Evolutionary conservation across 225 moss, liverwort and hornwort genomes (phyloP).

Genomic region (Marchantia paleacea): DNA sequence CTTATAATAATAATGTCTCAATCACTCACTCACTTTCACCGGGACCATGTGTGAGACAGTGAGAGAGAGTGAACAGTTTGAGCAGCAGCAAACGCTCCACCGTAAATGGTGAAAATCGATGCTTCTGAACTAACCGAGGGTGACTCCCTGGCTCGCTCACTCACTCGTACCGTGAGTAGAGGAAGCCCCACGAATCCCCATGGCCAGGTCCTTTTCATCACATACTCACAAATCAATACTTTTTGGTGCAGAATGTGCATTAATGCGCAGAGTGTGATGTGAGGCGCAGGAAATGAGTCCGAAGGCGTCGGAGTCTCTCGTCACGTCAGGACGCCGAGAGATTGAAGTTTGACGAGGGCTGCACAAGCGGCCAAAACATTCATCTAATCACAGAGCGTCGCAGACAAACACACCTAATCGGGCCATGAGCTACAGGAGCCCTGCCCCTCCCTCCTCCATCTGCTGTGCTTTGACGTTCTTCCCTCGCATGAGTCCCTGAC

Average conservation of each 20-base stretch:
- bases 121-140: too few species aligned
- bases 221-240: slow-evolving; percentile 4
- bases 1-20: too few species aligned
- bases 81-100: too few species aligned
- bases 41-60: not conserved
- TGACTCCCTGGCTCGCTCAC: too few species aligned
- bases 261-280: not conserved
- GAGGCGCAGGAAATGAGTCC: not conserved
- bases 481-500: too few species aligned
- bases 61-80: too few species aligned
- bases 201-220: not conserved
- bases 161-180: too few species aligned
- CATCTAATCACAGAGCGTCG: not conserved
- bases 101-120: too few species aligned
- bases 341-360: not conserved
- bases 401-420: not conserved
- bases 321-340: not conserved
- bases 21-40: not conserved
- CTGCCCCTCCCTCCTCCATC: not conserved
- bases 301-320: not conserved
- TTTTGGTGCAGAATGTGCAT: slow-evolving; percentile 5
- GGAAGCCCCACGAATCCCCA: too few species aligned
- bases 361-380: not conserved
- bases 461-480: not conserved
- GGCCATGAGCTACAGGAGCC: not conserved